These are phyloP conservation scores for Kwoniella dejecticola DNA, from an alignment of 768 basidiomycete species.

Conservation along the genomic window DNA sequence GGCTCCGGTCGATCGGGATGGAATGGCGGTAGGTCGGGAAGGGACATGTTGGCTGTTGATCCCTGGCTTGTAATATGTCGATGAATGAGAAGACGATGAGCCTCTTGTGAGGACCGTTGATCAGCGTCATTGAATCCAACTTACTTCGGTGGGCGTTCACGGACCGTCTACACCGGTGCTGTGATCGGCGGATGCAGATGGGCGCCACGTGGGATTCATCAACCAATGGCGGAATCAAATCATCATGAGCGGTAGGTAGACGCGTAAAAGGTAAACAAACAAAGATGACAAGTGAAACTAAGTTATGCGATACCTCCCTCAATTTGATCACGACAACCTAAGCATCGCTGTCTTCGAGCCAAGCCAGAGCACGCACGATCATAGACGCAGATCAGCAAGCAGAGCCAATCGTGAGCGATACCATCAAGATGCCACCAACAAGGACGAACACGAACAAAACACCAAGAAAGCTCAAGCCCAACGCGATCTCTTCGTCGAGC, in stretches of 20 bases:
- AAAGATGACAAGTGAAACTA: not conserved
- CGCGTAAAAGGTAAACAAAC: not conserved
- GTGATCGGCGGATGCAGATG: too few species aligned
- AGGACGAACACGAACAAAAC: slow-evolving; percentile 6
- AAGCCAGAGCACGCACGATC: not conserved
- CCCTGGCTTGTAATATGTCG: not conserved
- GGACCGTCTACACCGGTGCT: too few species aligned
- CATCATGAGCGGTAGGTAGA: not conserved
- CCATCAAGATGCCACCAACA: slow-evolving; percentile 5
- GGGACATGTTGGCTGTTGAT: slow-evolving; percentile 2
- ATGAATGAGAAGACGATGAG: not conserved
- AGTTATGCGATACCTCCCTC: not conserved
- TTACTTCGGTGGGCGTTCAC: not conserved
- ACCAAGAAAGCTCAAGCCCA: not conserved
- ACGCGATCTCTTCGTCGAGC: slow-evolving; percentile 21
- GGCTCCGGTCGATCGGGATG: slow-evolving; percentile 27
- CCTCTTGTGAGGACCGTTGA: not conserved
- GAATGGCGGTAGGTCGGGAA: slow-evolving; percentile 9
- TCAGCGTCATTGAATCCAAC: not conserved
- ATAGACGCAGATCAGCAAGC: too few species aligned
- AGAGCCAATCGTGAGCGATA: too few species aligned
- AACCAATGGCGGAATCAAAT: slow-evolving; percentile 5
- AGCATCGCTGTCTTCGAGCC: not conserved
- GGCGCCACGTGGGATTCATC: not conserved
- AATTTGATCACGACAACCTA: not conserved